Evolutionary conservation across 148 eudicot genomes (phyloP), one percentile per base, ranked within the genome.

Genomic region (Polygonum aviculare): DNA sequence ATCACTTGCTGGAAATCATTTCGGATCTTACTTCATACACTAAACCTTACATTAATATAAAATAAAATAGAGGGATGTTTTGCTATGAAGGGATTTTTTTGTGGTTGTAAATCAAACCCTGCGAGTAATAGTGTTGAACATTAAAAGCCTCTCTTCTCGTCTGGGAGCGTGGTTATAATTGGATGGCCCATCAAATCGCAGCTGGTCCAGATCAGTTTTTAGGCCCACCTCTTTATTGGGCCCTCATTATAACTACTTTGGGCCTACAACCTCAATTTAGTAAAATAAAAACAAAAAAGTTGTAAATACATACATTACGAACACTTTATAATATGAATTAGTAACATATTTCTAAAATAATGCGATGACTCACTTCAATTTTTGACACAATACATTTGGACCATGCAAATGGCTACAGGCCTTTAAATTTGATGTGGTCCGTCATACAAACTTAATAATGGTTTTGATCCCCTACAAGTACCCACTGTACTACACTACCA

Each of bases 141-240:
- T 33, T 63, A 26, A 62, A 12, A 63, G 69, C 69, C 16, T 55
- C n/a, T 55, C 62, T 55, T 55, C 69, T 26, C 35, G 8, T 63
- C 40, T 63, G 62, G 22, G 22, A 5, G n/a, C 7, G 41, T 38
- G 21, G 45, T 4, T 67, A 15, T n/a, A 14, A 67, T 67, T 67
- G 72, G 45, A 5, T 67, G 72, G 72, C 72, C 72, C 72, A 67
- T 67, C 72, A 67, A 38, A 67, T 16, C 45, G 44, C 16, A 15
- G 44, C 16, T 67, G 71, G 71, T 35, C 71, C 67, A 60, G 26
- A 16, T 10, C 38, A 31, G 12, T 60, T 60, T 26, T 26, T 11
- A 26, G 69, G 69, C 69, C 69, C 72, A 36, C 72, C 19, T 15
- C 11, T 63, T 31, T 0, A 67, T 36, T 67, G 72, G 72, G 44